These are phyloP conservation scores for Dillenia turbinata DNA, from an alignment of 164 flowering plant species.

Conservation along the genomic window DNA sequence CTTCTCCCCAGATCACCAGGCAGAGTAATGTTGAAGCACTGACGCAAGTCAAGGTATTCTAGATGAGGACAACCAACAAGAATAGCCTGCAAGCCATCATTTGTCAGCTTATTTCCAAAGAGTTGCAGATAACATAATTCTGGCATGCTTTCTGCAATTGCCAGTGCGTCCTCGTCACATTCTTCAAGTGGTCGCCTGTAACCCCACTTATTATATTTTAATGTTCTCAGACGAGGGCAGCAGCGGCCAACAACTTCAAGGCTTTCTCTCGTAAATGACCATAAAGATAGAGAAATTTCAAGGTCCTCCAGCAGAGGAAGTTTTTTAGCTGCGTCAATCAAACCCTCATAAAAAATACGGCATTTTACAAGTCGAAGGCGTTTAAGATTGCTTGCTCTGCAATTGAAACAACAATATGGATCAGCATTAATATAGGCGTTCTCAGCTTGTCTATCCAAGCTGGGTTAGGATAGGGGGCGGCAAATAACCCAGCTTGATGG, in stretches of 20 bases:
- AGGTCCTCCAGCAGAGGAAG: conserved; percentile 57
- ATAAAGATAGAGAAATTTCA: conserved; percentile 24
- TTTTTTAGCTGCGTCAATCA: conserved; percentile 27
- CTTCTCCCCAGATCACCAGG: conserved; percentile 26
- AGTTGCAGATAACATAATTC: neutral
- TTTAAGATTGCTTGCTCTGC: conserved; percentile 34
- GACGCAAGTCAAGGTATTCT: neutral
- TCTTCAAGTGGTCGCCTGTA: conserved; percentile 13
- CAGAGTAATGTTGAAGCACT: conserved; percentile 32
- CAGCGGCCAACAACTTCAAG: conserved; percentile 38
- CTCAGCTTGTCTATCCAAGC: neutral
- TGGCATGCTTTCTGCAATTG: conserved; percentile 35
- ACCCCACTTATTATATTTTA: conserved; percentile 25
- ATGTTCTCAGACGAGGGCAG: conserved; percentile 37
- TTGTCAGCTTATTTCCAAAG: neutral
- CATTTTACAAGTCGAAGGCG: conserved; percentile 43
- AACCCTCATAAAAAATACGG: conserved; percentile 26
- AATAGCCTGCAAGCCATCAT: conserved; percentile 1
- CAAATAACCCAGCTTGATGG: neutral
- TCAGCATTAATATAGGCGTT: neutral
- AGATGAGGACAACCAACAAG: conserved; percentile 1
- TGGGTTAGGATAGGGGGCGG: neutral
- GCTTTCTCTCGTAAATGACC: conserved; percentile 22
- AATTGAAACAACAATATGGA: neutral
- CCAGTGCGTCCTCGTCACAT: conserved; percentile 40